Evolutionary conservation across 2,329 filamentous ascomycete genomes (phyloP).

Genomic region (Neoarthrinium moseri): DNA sequence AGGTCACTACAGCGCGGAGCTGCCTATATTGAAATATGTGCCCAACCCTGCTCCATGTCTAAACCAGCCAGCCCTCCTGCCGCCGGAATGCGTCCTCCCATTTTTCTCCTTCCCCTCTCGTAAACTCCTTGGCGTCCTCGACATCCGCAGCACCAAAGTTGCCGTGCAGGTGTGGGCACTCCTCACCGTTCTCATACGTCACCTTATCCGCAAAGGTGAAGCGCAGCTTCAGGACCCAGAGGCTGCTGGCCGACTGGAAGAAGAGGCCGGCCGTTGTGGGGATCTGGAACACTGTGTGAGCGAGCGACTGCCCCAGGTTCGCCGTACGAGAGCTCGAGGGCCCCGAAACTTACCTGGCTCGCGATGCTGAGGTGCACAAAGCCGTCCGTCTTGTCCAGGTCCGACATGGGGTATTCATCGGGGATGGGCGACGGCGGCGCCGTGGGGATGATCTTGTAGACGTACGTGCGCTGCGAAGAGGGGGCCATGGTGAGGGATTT

Average conservation of each 20-base stretch:
- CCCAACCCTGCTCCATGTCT: background rate
- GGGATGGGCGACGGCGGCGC: slow-evolving; percentile 55
- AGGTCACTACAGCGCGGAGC: background rate
- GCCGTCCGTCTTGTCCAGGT: slow-evolving; percentile 58
- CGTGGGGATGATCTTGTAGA: slow-evolving; percentile 61
- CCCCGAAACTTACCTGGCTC: slow-evolving; percentile 43
- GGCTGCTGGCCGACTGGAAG: slow-evolving; percentile 20
- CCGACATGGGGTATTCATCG: slow-evolving; percentile 53
- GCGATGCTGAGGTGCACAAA: slow-evolving; percentile 62
- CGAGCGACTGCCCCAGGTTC: background rate
- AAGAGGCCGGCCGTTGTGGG: slow-evolving; percentile 28
- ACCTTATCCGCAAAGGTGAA: slow-evolving; percentile 41
- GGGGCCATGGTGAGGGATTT: slow-evolving; percentile 20
- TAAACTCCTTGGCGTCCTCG: slow-evolving; percentile 43
- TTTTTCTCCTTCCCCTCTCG: slow-evolving; percentile 37
- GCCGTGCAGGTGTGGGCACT: slow-evolving; percentile 59
- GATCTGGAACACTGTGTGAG: slow-evolving; percentile 19
- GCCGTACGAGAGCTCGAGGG: too few species aligned
- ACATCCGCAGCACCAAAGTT: slow-evolving; percentile 55
- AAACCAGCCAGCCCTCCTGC: slow-evolving; percentile 37
- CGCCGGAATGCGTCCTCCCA: slow-evolving; percentile 47
- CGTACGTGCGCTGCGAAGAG: slow-evolving; percentile 35
- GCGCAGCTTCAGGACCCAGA: slow-evolving; percentile 45
- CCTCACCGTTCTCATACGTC: slow-evolving; percentile 53
- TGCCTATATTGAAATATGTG: too few species aligned